A percentile compares a stretch with the other conserved stretches of the same genome.
phyloP scores from a whole-genome alignment of 2,329 filamentous ascomycete genomes.

The Trichoderma pleuroti region DNA sequence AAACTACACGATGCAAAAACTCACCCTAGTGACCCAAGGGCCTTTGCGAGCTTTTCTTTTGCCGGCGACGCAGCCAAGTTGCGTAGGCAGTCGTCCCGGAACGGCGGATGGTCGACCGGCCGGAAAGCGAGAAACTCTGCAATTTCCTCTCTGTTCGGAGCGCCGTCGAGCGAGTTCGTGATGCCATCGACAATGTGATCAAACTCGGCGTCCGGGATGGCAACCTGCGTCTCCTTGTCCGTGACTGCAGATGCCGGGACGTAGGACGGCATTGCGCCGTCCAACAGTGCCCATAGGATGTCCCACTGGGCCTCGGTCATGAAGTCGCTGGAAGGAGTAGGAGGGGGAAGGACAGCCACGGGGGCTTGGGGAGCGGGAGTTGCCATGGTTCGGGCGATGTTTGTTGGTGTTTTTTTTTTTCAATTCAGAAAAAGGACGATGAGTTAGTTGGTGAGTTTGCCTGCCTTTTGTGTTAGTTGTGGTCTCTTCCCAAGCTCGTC shows the following conservation, averaged over 20 bases:
- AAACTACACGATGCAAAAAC: constrained; percentile 23
- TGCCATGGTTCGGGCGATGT: constrained; percentile 5
- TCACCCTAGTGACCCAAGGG: constrained; percentile 44
- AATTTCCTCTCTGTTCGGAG: constrained; percentile 43
- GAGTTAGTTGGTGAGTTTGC: background rate
- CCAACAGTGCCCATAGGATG: constrained; percentile 51
- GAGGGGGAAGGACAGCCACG: constrained; percentile 25
- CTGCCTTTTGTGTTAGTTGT: background rate
- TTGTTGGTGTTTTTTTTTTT: background rate
- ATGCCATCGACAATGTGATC: constrained; percentile 41
- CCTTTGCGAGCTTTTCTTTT: constrained; percentile 37
- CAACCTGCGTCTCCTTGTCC: constrained; percentile 42
- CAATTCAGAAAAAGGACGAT: background rate
- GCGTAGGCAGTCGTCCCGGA: constrained; percentile 48
- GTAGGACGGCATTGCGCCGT: constrained; percentile 60
- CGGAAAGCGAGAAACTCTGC: constrained; percentile 52
- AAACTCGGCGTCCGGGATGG: constrained; percentile 49
- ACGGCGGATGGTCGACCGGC: constrained; percentile 49
- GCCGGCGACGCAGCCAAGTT: constrained; percentile 38
- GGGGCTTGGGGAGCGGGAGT: constrained; percentile 11
- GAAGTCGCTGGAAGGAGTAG: constrained; percentile 33
- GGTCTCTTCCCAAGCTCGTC: background rate
- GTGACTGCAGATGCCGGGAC: constrained; percentile 38
- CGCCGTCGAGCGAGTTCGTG: constrained; percentile 34
- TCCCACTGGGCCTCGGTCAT: constrained; percentile 51